Conservation (phyloP, 176 grass and related monocot species). For the Eragrostis curvula region DNA sequence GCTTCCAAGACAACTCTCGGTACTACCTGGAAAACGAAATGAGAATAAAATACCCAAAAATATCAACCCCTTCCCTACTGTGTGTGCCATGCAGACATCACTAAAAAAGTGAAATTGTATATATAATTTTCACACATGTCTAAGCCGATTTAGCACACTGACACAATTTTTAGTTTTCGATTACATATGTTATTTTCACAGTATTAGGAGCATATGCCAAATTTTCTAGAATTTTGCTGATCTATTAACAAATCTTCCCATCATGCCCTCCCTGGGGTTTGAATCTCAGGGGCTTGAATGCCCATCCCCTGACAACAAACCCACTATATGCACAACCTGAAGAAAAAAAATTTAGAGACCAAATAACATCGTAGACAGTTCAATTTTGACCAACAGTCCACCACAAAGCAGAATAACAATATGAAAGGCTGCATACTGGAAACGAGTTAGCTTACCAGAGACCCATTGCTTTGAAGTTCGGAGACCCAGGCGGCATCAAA, state of each 20-base stretch:
- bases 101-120: neutral
- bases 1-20: constrained; percentile 93
- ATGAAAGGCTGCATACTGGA: constrained; percentile 5
- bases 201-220: neutral
- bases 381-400: neutral
- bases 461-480: constrained; percentile 67
- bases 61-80: neutral
- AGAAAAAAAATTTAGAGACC: constrained; percentile 20
- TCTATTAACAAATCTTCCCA: neutral
- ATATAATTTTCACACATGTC: neutral
- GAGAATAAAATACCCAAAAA: neutral
- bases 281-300: neutral
- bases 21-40: constrained; percentile 68
- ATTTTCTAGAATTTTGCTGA: neutral
- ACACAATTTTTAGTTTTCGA: neutral
- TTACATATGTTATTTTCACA: neutral
- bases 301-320: neutral
- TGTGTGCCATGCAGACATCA: constrained; percentile 12
- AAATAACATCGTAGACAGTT: neutral
- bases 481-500: constrained; percentile 82
- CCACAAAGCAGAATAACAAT: neutral
- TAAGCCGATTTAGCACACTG: neutral
- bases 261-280: neutral
- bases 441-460: constrained; percentile 59
- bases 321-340: neutral